Conservation (phyloP, 306 rosid species). For the Dryas alaskensis region DNA sequence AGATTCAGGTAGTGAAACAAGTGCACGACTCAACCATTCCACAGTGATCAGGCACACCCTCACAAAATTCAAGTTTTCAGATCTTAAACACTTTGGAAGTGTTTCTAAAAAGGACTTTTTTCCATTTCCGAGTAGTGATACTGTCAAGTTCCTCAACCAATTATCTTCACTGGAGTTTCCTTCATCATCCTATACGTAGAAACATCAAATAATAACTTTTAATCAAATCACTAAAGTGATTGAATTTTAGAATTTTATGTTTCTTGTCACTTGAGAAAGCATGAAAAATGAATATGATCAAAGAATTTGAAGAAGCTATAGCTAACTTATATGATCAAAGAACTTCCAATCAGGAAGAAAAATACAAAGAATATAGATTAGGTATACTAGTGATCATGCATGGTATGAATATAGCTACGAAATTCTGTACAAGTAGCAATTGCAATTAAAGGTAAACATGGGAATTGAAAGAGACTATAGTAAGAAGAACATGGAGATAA, state of each 20-base stretch:
- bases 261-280: neutral
- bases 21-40: constrained; percentile 73
- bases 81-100: constrained; percentile 51
- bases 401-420: neutral
- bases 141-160: constrained; percentile 49
- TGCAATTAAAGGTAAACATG: neutral
- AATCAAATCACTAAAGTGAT: neutral
- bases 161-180: constrained; percentile 40
- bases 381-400: neutral
- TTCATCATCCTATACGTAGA: constrained; percentile 44
- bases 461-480: constrained; percentile 7
- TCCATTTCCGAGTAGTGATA: constrained; percentile 52
- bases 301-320: neutral
- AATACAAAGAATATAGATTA: neutral
- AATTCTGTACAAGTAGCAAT: neutral
- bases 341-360: neutral
- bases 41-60: constrained; percentile 46
- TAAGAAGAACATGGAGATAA: constrained; percentile 6
- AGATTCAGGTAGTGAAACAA: constrained; percentile 32
- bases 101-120: constrained; percentile 53
- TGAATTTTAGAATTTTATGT: neutral
- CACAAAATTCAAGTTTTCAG: constrained; percentile 49
- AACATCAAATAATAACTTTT: constrained; percentile 18
- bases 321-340: neutral
- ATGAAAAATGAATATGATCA: neutral